Conservation (phyloP, 805 yeast species). For the Saccharomycopsis javanensis region DNA sequence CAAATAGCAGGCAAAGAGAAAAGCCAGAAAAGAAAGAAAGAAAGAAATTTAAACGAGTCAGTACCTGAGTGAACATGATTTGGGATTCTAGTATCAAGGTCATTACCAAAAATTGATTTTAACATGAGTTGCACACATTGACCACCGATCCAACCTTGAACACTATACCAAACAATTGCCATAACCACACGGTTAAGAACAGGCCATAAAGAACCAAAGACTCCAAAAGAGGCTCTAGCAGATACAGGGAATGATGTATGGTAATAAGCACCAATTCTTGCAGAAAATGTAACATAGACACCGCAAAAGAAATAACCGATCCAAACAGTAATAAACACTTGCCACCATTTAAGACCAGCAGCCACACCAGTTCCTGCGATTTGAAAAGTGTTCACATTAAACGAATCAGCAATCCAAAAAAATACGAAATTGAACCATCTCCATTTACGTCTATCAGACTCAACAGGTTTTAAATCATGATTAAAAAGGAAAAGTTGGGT, state of each 20-base stretch:
- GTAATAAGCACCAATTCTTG: slow-evolving; percentile 71
- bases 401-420: slow-evolving; percentile 85
- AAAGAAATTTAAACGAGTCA: slow-evolving; percentile 61
- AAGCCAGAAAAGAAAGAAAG: slow-evolving; percentile 77
- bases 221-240: slow-evolving; percentile 75
- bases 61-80: slow-evolving; percentile 54
- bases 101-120: slow-evolving; percentile 60
- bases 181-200: slow-evolving; percentile 79
- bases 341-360: slow-evolving; percentile 84
- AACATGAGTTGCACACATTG: slow-evolving; percentile 74
- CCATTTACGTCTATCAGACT: slow-evolving; percentile 70
- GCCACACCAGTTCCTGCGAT: slow-evolving; percentile 79
- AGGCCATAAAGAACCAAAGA: slow-evolving; percentile 84
- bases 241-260: slow-evolving; percentile 82
- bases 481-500: slow-evolving; percentile 62
- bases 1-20: slow-evolving; percentile 70
- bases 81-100: slow-evolving; percentile 52
- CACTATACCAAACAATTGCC: slow-evolving; percentile 84
- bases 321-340: slow-evolving; percentile 84
- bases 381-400: slow-evolving; percentile 86
- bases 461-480: slow-evolving; percentile 73
- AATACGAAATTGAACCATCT: slow-evolving; percentile 69
- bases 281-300: slow-evolving; percentile 55
- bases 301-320: slow-evolving; percentile 68
- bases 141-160: slow-evolving; percentile 79